Conservation (phyloP, 78 protist genomes). For the Dictyostelium discoideum region DNA sequence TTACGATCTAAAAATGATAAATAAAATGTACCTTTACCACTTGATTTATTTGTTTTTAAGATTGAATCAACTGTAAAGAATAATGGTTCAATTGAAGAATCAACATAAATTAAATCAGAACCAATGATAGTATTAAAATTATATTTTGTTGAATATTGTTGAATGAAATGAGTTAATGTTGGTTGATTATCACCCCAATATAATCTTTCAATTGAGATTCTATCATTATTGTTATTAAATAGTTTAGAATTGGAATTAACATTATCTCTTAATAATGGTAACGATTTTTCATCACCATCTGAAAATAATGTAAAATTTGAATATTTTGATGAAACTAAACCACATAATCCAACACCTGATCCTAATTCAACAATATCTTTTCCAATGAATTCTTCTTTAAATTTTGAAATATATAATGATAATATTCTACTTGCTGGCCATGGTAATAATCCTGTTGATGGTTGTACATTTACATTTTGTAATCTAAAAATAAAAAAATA, state of each 20-base stretch:
- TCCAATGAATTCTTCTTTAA: background rate
- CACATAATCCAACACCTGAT: constrained; percentile 61
- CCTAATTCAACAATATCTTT: constrained; percentile 53
- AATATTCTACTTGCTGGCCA: constrained; percentile 68
- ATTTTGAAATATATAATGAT: constrained; percentile 15
- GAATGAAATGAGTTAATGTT: background rate
- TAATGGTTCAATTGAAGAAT: constrained; percentile 47
- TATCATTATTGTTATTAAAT: background rate
- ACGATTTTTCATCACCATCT: constrained; percentile 42
- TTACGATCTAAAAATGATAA: constrained; percentile 59
- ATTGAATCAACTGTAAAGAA: constrained; percentile 46
- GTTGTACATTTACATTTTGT: constrained; percentile 68
- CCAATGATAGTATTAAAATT: background rate
- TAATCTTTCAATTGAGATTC: background rate
- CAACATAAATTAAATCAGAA: constrained; percentile 32
- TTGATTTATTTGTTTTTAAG: background rate
- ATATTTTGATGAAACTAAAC: constrained; percentile 29
- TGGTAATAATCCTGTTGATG: constrained; percentile 68
- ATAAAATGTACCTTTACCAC: constrained; percentile 17
- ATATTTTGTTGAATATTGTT: background rate
- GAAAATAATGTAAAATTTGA: background rate
- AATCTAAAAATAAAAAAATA: constrained; percentile 7
- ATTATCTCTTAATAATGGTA: constrained; percentile 2
- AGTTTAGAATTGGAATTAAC: background rate
- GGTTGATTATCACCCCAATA: constrained; percentile 24